phyloP scores from a whole-genome alignment of 1,284 basidiomycete genomes.

The Malassezia nana region DNA sequence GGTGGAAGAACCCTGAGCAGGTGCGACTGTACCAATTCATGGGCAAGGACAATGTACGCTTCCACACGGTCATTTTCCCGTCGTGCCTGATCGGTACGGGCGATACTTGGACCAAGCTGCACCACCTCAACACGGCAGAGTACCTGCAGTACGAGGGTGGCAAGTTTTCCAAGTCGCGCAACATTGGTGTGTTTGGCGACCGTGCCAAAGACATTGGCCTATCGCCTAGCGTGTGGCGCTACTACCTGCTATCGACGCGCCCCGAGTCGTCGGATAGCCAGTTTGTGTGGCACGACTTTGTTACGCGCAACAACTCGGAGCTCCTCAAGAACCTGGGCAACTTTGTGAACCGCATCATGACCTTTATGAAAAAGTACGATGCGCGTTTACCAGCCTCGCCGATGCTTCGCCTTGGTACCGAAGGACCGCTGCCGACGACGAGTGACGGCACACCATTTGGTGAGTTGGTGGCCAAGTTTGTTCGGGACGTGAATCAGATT shows the following conservation, averaged over 20 bases:
- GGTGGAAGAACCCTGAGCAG: conserved; percentile 92
- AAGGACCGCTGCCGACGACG: conserved; percentile 21
- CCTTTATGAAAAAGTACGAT: conserved; percentile 83
- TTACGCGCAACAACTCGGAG: conserved; percentile 85
- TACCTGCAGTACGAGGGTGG: conserved; percentile 98
- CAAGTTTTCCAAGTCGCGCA: conserved; percentile 96
- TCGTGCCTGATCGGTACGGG: conserved; percentile 81
- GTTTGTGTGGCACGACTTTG: conserved; percentile 95
- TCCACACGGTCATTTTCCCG: conserved; percentile 95
- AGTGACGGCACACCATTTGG: conserved; percentile 18
- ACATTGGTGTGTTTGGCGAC: conserved; percentile 93
- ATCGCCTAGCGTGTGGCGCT: conserved; percentile 89
- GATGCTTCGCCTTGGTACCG: conserved; percentile 26
- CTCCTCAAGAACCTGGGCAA: conserved; percentile 95
- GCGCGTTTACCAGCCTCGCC: conserved; percentile 56
- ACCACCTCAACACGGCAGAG: conserved; percentile 92
- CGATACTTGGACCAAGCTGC: conserved; percentile 82
- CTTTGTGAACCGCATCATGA: conserved; percentile 89
- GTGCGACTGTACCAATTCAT: conserved; percentile 97
- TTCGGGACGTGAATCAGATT: conserved; percentile 68
- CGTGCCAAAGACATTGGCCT: conserved; percentile 86
- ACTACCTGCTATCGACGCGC: conserved; percentile 83
- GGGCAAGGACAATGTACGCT: conserved; percentile 69
- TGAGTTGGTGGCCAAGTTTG: conserved; percentile 53
- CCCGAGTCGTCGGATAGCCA: conserved; percentile 90